Base-by-base conservation (phyloP, 352 stramenopile genomes). In the Pythium insidiosum region DNA sequence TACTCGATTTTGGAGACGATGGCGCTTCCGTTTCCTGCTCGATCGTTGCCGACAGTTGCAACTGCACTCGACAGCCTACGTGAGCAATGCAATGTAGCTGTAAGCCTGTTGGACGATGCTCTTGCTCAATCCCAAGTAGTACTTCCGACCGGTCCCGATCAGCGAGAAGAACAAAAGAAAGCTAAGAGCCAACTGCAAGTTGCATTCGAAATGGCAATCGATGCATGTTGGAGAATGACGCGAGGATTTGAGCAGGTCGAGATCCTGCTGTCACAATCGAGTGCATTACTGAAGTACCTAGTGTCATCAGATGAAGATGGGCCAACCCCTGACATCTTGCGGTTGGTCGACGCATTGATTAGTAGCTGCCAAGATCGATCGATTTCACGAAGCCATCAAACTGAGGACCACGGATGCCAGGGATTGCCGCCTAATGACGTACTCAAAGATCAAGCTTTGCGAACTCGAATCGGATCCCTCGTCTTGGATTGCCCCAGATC, bases 151-250 rank as follows among this genome's bases (percentile, higher is more conserved):
- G 58, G 63, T 23, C 50, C 55, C 10, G 50, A 60, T 7, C 61
- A 72, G 28, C 58, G 68, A 12, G 54, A 76, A n/a, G 65, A 77
- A 30, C 64, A 64, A 21, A 61, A 68, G 28, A 49, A 53, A 15
- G 58, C 51, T 5, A 64, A 64, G 19, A 49, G 55, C 15, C 70
- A 86, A 28, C 50, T 85, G 1, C 73, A 86, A 67, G 72, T 87
- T 0, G 76, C 76, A 4, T 85, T 87, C 52, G 76, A 89, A 43
- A 87, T 89, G 76, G 73, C 76, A 4, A 56, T 89, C 19, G 76
- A 89, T 26, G 72, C 71, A 7, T 85, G 71, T 30, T 85, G 76
- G 62, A 83, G 72, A 18, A 54, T 87, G 43, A 63, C 82, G 15
- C 58, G 38, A 10, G 56, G 53, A 2, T 47, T 89, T 18, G 76